Conservation (phyloP, 441 rosid genomes). For the Erodium trifolium region DNA sequence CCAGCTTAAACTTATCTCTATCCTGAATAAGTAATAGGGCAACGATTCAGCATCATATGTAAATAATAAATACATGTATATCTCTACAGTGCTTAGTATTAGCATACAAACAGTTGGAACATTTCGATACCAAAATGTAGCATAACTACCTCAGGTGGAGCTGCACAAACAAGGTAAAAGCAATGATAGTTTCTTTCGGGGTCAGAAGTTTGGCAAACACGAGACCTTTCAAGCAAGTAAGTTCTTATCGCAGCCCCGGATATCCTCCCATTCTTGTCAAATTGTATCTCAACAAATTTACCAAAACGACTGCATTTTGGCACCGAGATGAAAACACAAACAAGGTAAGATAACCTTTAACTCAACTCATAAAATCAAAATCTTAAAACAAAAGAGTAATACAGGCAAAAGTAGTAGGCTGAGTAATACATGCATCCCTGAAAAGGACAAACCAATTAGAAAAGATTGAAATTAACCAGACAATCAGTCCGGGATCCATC, state of each 20-base stretch:
- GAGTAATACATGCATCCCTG: background rate
- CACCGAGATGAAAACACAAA: constrained; percentile 7
- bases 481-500: background rate
- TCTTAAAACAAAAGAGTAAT: background rate
- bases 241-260: constrained; percentile 99
- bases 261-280: constrained; percentile 94
- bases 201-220: constrained; percentile 96
- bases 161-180: constrained; percentile 95
- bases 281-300: constrained; percentile 98
- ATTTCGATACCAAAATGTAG: constrained; percentile 3
- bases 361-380: constrained; percentile 7
- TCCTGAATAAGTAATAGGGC: constrained; percentile 42
- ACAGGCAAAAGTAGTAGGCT: background rate
- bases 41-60: constrained; percentile 4
- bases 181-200: constrained; percentile 99
- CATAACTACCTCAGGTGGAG: constrained; percentile 84
- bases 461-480: background rate
- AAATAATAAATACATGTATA: background rate
- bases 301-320: constrained; percentile 88
- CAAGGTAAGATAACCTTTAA: constrained; percentile 12
- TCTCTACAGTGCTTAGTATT: constrained; percentile 9
- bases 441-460: background rate
- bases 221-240: constrained; percentile 97
- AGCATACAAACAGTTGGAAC: constrained; percentile 10
- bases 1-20: constrained; percentile 74